Conservation (phyloP, 164 flowering plant species). For the Magnolia changhungtana region DNA sequence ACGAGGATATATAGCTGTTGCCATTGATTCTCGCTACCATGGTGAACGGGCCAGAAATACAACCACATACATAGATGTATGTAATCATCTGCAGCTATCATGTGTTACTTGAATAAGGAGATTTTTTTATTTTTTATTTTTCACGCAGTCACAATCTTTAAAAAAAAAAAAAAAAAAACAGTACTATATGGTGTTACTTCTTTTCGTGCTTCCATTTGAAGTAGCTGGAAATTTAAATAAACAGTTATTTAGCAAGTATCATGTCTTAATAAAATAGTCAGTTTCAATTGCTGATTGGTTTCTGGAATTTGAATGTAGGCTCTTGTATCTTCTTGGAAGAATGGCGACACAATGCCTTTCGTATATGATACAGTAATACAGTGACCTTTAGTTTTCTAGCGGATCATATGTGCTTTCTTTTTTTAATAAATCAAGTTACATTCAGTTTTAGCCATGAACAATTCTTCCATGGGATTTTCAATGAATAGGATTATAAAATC, state of each 20-base stretch:
- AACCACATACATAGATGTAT: conserved; percentile 76
- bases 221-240: not conserved
- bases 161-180: too few species aligned
- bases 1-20: conserved; percentile 80
- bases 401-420: not conserved
- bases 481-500: not conserved
- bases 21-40: conserved; percentile 96
- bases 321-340: conserved; percentile 78
- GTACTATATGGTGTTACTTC: not conserved
- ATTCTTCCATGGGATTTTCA: not conserved
- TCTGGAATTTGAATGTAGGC: conserved; percentile 52
- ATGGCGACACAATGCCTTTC: conserved; percentile 94
- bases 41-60: conserved; percentile 79
- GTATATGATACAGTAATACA: conserved; percentile 79
- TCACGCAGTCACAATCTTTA: not conserved
- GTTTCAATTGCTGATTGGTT: not conserved
- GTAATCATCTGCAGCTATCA: not conserved
- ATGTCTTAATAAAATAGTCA: not conserved
- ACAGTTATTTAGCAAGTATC: not conserved
- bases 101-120: not conserved
- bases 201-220: not conserved
- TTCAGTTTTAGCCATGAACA: not conserved
- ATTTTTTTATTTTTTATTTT: not conserved
- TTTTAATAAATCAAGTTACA: not conserved
- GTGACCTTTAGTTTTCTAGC: not conserved